Evolutionary conservation across 257 asterid species (phyloP), one percentile per base, ranked within the genome.

Genomic region (Eucommia ulmoides): DNA sequence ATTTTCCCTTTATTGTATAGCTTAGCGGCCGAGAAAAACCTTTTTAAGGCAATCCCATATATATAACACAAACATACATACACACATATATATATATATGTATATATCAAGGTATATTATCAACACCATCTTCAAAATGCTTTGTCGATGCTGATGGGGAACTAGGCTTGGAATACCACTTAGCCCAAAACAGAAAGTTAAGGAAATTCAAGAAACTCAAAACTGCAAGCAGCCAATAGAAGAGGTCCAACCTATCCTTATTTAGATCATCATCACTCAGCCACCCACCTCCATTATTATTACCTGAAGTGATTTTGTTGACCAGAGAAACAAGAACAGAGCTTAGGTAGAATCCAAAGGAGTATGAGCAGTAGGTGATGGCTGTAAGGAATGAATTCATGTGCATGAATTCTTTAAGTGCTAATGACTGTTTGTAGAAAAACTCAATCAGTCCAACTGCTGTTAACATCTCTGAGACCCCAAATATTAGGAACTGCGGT

Each of bases 381-480:
- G 97, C 93, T 16, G 93, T 89, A 20, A 79, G 29, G 59, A 77
- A 85, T 1, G 96, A 62, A 51, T 72, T 74, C 93, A 80, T 85
- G 56, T 94, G 94, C 25, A 59, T 70, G n/a, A n/a, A n/a, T n/a
- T n/a, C n/a, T n/a, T n/a, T n/a, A n/a, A n/a, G n/a, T n/a, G n/a
- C n/a, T 45, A 72, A 18, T 0, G 66, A 12, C 47, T 89, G 96
- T 60, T 74, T 80, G 78, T 89, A 89, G 62, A 85, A 89, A 79
- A 89, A 85, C 60, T 89, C 97, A 20, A 85, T 51, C 0, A 89
- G 65, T 3, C 97, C 96, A 18, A 89, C 97, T 1, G 96, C 96
- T 0, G 97, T 85, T 16, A 89, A 70, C 97, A 89, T 89, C 38
- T 89, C 97, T 0, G 97, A 82, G 2, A 85, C 1, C 48, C 97